These are phyloP conservation scores for Eucalyptus viminalis DNA, from an alignment of 345 rosid species.

Conservation along the genomic window DNA sequence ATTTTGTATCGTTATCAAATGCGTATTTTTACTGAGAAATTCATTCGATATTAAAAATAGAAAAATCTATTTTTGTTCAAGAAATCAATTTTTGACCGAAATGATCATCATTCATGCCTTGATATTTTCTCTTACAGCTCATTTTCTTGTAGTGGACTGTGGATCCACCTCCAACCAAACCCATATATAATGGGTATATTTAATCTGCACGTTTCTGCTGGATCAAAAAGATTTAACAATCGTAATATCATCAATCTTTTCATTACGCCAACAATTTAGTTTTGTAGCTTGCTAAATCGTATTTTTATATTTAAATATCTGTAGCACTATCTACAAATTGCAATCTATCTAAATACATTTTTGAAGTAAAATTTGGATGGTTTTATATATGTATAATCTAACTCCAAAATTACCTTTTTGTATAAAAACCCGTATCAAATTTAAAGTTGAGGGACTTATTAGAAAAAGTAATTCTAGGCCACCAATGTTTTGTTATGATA, in stretches of 20 bases:
- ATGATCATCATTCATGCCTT: accelerated
- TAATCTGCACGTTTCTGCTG: not conserved
- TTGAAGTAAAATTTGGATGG: not conserved
- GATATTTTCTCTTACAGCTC: not conserved
- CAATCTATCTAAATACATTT: not conserved
- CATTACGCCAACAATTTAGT: not conserved
- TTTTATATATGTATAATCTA: not conserved
- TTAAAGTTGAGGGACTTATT: not conserved
- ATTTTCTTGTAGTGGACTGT: not conserved
- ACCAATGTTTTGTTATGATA: not conserved
- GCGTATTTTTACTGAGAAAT: accelerated
- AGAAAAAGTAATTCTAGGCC: not conserved
- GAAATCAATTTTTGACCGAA: accelerated
- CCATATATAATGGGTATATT: not conserved
- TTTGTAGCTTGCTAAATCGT: not conserved
- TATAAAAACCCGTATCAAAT: not conserved
- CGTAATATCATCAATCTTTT: not conserved
- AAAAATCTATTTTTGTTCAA: accelerated
- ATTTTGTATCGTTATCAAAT: accelerated
- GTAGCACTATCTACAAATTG: not conserved
- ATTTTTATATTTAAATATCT: not conserved
- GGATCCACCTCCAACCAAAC: not conserved
- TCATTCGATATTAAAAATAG: too few relatives aligned
- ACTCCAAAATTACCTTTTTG: not conserved
- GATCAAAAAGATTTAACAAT: not conserved